phyloP scores from a whole-genome alignment of 129 eudicot genomes.

The Pittosporum tobira region DNA sequence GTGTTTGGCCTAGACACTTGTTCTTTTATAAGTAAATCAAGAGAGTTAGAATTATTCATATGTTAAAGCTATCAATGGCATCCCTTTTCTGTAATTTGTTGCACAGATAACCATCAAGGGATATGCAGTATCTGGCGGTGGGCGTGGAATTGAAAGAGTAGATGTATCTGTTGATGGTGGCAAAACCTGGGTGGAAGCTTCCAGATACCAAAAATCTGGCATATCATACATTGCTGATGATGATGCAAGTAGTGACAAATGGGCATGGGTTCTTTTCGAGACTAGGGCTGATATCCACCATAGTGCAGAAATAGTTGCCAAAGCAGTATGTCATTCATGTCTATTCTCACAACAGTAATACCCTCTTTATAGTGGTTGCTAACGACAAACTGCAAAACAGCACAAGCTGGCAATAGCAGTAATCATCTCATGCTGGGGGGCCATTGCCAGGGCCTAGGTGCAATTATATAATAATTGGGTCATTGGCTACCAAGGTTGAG shows the following conservation, averaged over 20 bases:
- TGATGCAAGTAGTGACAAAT: slow-evolving; percentile 63
- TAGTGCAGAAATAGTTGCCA: slow-evolving; percentile 70
- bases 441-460: no score
- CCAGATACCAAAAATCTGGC: slow-evolving; percentile 72
- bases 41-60: no score
- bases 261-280: slow-evolving; percentile 99
- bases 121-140: slow-evolving; percentile 96
- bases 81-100: neutral
- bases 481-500: no score
- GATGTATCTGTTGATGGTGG: slow-evolving; percentile 93
- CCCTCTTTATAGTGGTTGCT: no score
- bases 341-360: neutral
- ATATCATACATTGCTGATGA: slow-evolving; percentile 71
- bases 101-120: slow-evolving; percentile 75
- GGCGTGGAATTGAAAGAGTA: slow-evolving; percentile 98
- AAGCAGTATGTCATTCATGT: slow-evolving; percentile 60
- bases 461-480: no score
- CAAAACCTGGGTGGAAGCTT: slow-evolving; percentile 86
- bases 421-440: no score
- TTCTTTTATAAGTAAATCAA: no score
- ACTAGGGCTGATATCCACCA: slow-evolving; percentile 45
- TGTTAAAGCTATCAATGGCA: neutral
- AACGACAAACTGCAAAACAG: no score
- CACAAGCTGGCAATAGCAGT: neutral
- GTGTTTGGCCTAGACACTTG: neutral